These are phyloP conservation scores for Cudoniella acicularis DNA, from an alignment of 495 filamentous ascomycete species.

Conservation along the genomic window DNA sequence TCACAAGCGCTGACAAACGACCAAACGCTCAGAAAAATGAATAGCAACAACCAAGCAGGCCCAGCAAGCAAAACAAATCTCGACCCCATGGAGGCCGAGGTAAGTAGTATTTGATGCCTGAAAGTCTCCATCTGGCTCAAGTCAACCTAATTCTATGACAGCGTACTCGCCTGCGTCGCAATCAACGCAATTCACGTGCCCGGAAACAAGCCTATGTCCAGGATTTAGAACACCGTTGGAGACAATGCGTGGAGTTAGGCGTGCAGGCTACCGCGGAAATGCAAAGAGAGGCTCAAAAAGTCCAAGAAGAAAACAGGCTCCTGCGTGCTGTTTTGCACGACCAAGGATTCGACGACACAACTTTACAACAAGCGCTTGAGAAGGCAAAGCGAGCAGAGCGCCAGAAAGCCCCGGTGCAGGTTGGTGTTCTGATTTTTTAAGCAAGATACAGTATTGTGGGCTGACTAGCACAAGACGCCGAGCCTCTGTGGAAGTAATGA, in stretches of 20 bases:
- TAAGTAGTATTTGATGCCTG: neutral
- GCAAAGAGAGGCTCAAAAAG: slow-evolving; percentile 5
- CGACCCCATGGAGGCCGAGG: neutral
- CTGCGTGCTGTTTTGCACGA: slow-evolving; percentile 1
- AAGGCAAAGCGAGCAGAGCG: neutral
- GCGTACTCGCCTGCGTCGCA: slow-evolving; percentile 5
- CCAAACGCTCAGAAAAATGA: neutral
- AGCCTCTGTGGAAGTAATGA: neutral
- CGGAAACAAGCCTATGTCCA: slow-evolving; percentile 3
- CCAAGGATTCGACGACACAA: neutral
- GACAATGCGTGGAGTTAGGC: slow-evolving; percentile 3
- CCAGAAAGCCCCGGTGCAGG: neutral
- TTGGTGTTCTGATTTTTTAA: neutral
- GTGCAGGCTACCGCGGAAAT: slow-evolving; percentile 9
- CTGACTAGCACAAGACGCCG: no score
- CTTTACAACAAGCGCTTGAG: neutral
- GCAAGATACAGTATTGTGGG: no score
- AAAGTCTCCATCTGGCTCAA: neutral
- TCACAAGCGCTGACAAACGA: neutral
- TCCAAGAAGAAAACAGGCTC: slow-evolving; percentile 13
- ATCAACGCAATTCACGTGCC: slow-evolving; percentile 12
- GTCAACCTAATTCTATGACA: neutral
- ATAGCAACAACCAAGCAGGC: neutral
- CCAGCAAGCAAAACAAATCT: neutral
- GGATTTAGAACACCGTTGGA: slow-evolving; percentile 7